These are phyloP conservation scores for Rhynchosporium graminicola DNA, from an alignment of 2,329 filamentous ascomycete species.

Conservation along the genomic window DNA sequence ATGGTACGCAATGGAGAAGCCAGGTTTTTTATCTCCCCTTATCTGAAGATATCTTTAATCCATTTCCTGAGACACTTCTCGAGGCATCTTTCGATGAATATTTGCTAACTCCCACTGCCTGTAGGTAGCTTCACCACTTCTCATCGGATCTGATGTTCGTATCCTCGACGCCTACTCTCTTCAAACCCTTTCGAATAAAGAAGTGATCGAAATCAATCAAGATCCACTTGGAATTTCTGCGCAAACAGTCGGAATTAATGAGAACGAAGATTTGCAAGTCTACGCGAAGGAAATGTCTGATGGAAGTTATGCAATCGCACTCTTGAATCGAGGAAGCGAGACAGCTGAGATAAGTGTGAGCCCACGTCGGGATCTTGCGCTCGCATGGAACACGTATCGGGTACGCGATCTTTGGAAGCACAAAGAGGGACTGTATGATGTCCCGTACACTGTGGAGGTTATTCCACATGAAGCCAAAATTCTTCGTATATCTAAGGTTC, in stretches of 20 bases:
- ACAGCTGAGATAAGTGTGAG: constrained; percentile 31
- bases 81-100: too few species aligned
- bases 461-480: constrained; percentile 31
- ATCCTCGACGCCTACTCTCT: constrained; percentile 24
- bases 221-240: constrained; percentile 37
- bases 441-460: constrained; percentile 30
- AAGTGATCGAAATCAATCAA: constrained; percentile 44
- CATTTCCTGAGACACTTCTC: too few species aligned
- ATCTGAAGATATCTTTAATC: too few species aligned
- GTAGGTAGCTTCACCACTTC: constrained; percentile 27
- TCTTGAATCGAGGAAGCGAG: constrained; percentile 27
- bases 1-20: constrained; percentile 8
- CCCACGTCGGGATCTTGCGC: constrained; percentile 25
- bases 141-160: constrained; percentile 33
- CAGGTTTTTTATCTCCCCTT: too few species aligned
- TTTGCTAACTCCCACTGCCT: too few species aligned
- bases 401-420: constrained; percentile 33
- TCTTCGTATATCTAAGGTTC: constrained; percentile 24
- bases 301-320: constrained; percentile 30
- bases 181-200: constrained; percentile 34
- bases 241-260: constrained; percentile 18
- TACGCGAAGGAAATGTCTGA: constrained; percentile 30
- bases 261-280: constrained; percentile 23
- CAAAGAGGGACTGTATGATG: constrained; percentile 29
- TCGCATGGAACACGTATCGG: constrained; percentile 27